Evolutionary conservation across 2,329 filamentous ascomycete species (phyloP).

Genomic region (Fusarium odoratissimum): DNA sequence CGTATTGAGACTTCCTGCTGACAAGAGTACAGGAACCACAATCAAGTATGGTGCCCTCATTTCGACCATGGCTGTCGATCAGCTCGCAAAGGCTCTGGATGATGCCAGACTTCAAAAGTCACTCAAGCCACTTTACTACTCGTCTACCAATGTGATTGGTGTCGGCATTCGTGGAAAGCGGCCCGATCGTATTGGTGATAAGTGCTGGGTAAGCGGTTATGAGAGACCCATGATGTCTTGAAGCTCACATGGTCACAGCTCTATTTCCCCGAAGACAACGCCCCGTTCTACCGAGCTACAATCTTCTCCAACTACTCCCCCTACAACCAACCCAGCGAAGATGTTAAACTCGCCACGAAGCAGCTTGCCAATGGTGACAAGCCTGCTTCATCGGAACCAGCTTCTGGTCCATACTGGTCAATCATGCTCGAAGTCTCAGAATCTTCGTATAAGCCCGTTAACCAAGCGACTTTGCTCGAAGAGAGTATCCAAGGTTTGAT

Average conservation of each 20-base stretch:
- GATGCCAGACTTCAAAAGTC: constrained; percentile 75
- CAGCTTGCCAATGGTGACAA: constrained; percentile 88
- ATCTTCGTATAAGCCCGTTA: constrained; percentile 93
- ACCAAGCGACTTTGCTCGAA: constrained; percentile 83
- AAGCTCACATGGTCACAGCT: constrained; percentile 53
- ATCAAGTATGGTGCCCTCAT: constrained; percentile 63
- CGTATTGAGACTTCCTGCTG: fast-evolving
- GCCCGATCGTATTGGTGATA: constrained; percentile 96
- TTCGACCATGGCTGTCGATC: constrained; percentile 95
- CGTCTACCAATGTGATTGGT: constrained; percentile 95
- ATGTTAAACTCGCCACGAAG: constrained; percentile 85
- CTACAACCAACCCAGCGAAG: constrained; percentile 89
- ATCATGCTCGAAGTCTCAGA: constrained; percentile 99
- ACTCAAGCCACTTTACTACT: constrained; percentile 94
- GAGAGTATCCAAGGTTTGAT: constrained; percentile 95
- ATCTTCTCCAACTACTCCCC: constrained; percentile 99
- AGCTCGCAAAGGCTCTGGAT: constrained; percentile 85
- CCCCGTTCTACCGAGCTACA: constrained; percentile 98
- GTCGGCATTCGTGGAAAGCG: constrained; percentile 92
- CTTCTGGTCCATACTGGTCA: constrained; percentile 93
- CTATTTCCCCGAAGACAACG: constrained; percentile 99
- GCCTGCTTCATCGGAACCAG: constrained; percentile 75
- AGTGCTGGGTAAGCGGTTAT: constrained; percentile 78
- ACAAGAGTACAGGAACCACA: fast-evolving
- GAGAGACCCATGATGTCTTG: fast-evolving